Evolutionary conservation across 164 flowering plant genomes (phyloP).

Genomic region (Vitis labrusca): DNA sequence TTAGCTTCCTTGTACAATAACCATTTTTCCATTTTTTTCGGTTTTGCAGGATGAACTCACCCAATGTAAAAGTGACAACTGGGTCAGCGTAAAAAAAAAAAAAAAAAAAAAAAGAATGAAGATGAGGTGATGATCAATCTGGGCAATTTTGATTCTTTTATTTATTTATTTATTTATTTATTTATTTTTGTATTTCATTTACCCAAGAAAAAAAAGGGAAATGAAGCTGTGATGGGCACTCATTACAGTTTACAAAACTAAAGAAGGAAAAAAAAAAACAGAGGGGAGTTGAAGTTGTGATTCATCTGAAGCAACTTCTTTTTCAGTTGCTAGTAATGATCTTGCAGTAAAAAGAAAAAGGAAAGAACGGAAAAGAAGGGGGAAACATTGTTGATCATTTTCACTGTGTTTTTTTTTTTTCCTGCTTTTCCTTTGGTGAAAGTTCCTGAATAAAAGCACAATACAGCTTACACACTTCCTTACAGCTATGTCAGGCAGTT

Average conservation of each 20-base stretch:
- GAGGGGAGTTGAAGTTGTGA: conserved; percentile 6
- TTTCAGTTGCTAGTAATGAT: conserved; percentile 11
- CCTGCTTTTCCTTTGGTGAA: background rate
- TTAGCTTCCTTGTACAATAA: too few relatives aligned
- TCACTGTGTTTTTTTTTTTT: background rate
- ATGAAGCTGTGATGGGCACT: conserved; percentile 2
- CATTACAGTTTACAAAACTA: background rate
- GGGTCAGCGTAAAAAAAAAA: too few relatives aligned
- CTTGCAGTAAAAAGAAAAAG: conserved; percentile 6
- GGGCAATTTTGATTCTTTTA: background rate
- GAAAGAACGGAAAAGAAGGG: too few relatives aligned
- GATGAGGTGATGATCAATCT: background rate
- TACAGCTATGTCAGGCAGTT: background rate
- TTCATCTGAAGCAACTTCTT: conserved; percentile 3
- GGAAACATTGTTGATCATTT: background rate
- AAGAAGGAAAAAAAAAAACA: background rate
- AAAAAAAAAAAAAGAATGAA: background rate
- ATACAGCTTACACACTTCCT: background rate
- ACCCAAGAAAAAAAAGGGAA: conserved; percentile 2
- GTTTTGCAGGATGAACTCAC: conserved; percentile 4
- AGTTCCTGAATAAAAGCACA: background rate
- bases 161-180: background rate
- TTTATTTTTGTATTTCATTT: background rate
- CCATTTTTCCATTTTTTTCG: background rate
- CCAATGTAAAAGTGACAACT: too few relatives aligned